Base-by-base conservation (phyloP, 371 early-diverging fungal genomes). In the Mucor piriformis region DNA sequence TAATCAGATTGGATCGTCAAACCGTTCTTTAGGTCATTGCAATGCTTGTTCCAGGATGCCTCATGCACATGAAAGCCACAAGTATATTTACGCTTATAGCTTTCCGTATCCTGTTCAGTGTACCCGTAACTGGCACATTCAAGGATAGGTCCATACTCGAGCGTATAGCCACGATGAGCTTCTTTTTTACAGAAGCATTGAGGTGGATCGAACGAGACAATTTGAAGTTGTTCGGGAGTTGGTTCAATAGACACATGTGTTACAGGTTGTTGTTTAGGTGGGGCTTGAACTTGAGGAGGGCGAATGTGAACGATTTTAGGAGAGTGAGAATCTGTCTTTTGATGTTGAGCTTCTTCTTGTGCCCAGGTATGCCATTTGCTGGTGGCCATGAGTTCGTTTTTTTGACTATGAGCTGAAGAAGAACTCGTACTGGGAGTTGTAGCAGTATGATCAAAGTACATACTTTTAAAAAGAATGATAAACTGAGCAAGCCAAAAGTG, bases 51-150 rank as follows among this genome's bases (percentile, higher is more conserved):
- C 78, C 80, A 79, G 0, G 68, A 65, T 20, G 37, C 50, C 33
- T 72, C 60, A 52, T 82, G 82, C 7, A 79, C 54, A 62, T 82
- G 82, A 23, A 80, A 82, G 1, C 80, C 82, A 21, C 82, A 82
- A 18, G 77, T 59, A 21, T 32, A 35, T 27, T 35, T 20, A 27
- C 16, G n/a, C 25, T 43, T 4, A 8, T 29, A 29, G 18, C 0
- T 18, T 11, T 38, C 40, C 15, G 4, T 8, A n/a, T 32, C 29
- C n/a, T 5, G 24, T 40, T 3, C 27, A 11, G 33, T 20, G 5
- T 24, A 13, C 13, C 7, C 35, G 35, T 57, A 52, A 25, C 25
- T 47, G 23, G 35, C 43, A 63, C 54, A 59, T 53, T 62, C 67
- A 10, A 67, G 27, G 15, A 67, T 44, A 8, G 67, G 63, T 1